Conservation (phyloP, 129 eudicot species). For the Lactuca saligna region DNA sequence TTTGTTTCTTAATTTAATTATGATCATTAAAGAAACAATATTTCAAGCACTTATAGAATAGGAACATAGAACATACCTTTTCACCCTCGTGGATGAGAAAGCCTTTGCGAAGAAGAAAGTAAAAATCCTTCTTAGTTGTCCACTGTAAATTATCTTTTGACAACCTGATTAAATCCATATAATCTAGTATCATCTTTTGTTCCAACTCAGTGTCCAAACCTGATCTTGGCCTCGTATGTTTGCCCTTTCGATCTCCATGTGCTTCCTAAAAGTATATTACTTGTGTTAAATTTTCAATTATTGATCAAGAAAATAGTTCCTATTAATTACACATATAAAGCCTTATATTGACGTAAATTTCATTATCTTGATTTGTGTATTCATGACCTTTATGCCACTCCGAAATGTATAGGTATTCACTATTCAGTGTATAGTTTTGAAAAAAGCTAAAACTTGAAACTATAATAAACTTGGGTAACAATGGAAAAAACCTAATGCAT, state of each 20-base stretch:
- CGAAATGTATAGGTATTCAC: too few relatives aligned
- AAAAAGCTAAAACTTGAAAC: background rate
- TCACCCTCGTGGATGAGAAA: slow-evolving; percentile 25
- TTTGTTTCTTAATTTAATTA: background rate
- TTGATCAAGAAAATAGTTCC: background rate
- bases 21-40: background rate
- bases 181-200: slow-evolving; percentile 9
- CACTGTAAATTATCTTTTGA: slow-evolving; percentile 13
- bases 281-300: background rate
- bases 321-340: background rate
- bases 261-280: background rate
- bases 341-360: background rate
- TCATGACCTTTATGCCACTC: background rate
- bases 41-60: background rate
- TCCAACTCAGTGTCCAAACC: background rate
- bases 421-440: too few relatives aligned
- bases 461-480: background rate
- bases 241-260: slow-evolving; percentile 8
- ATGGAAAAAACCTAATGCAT: too few relatives aligned
- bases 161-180: slow-evolving; percentile 9
- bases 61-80: slow-evolving; percentile 17
- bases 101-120: slow-evolving; percentile 21
- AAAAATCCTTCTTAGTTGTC: slow-evolving; percentile 13
- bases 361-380: background rate
- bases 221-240: background rate